A percentile compares a stretch with the other conserved stretches of the same genome.
Evolutionary conservation across 768 basidiomycete species (phyloP).

Genomic region (Coprinellus micaceus): DNA sequence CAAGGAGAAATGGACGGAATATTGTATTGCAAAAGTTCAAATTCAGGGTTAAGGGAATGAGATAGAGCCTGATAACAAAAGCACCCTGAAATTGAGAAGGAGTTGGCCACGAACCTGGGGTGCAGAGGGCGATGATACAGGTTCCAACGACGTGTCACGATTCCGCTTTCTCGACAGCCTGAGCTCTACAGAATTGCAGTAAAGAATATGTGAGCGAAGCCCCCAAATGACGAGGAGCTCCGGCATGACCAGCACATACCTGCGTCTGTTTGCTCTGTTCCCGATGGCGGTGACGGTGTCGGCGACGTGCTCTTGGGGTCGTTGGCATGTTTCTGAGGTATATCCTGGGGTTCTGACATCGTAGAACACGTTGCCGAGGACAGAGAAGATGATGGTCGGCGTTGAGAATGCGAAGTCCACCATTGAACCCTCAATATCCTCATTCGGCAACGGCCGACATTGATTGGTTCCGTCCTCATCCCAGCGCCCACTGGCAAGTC

Average conservation of each 20-base stretch:
- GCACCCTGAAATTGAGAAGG: not conserved
- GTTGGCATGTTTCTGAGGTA: not conserved
- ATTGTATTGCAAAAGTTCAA: not conserved
- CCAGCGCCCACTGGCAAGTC: not conserved
- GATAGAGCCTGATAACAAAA: not conserved
- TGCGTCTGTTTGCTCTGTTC: conserved; percentile 10
- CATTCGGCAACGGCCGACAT: conserved; percentile 2
- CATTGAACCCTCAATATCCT: conserved; percentile 1
- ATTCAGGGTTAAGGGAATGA: conserved; percentile 8
- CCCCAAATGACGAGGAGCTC: conserved; percentile 13
- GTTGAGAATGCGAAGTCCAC: conserved; percentile 1
- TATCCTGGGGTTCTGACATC: not conserved
- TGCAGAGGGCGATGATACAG: conserved; percentile 47
- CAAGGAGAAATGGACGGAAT: not conserved
- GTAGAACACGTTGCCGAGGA: not conserved
- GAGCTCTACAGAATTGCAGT: conserved; percentile 31
- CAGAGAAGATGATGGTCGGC: not conserved
- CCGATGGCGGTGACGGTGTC: conserved; percentile 14
- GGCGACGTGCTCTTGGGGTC: conserved; percentile 7
- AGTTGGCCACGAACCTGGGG: conserved; percentile 28
- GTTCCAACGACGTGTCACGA: conserved; percentile 75
- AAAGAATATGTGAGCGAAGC: conserved; percentile 19
- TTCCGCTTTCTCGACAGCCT: conserved; percentile 68
- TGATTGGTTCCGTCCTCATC: not conserved
- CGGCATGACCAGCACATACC: conserved; percentile 10